phyloP scores from a whole-genome alignment of 495 filamentous ascomycete species.

The Podospora appendiculata region DNA sequence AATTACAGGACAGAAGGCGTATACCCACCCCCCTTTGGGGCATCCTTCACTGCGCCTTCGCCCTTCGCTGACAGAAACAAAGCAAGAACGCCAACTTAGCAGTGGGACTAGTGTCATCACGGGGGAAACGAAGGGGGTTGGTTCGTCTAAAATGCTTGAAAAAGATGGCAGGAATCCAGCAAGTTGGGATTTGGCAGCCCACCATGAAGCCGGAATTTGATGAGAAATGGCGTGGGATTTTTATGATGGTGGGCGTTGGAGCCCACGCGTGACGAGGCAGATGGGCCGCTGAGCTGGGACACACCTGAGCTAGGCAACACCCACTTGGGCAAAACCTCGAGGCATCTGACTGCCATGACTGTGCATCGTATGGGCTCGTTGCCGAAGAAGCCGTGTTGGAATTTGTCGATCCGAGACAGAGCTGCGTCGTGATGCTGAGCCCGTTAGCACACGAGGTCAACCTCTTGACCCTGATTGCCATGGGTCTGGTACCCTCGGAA shows the following conservation, averaged over 20 bases:
- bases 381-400: too few species aligned
- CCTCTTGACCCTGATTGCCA: too few species aligned
- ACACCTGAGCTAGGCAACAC: conserved; percentile 7
- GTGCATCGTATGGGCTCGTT: background rate
- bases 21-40: too few species aligned
- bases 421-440: too few species aligned
- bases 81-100: too few species aligned
- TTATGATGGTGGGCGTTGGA: background rate
- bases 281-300: background rate
- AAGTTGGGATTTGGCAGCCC: too few species aligned
- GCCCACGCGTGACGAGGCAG: background rate
- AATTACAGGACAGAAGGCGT: conserved; percentile 2
- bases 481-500: too few species aligned
- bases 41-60: too few species aligned
- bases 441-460: too few species aligned
- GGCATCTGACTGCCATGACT: conserved; percentile 7
- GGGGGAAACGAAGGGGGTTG: background rate
- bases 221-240: background rate
- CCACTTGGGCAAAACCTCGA: background rate
- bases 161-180: background rate
- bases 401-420: too few species aligned
- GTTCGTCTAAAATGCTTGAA: background rate
- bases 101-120: background rate
- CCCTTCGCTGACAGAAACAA: too few species aligned
- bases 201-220: background rate